phyloP scores from a whole-genome alignment of 2,329 filamentous ascomycete genomes.

The Phoma sp. region DNA sequence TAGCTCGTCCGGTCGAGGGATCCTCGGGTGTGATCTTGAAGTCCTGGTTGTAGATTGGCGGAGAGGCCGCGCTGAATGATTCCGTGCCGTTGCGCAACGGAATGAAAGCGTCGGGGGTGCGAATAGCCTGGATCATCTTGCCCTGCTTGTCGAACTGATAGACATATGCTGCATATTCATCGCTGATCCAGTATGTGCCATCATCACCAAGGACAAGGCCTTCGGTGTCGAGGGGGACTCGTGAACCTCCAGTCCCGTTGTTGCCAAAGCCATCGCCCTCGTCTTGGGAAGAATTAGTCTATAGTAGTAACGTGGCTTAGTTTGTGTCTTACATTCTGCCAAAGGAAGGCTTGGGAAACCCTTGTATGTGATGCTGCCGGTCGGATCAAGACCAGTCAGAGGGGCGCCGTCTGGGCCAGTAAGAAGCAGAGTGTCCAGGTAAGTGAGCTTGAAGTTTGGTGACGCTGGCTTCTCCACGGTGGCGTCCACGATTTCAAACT shows the following conservation, averaged over 20 bases:
- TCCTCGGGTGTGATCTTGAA: constrained; percentile 61
- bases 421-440: constrained; percentile 71
- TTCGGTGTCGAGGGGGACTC: constrained; percentile 70
- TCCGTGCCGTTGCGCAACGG: constrained; percentile 68
- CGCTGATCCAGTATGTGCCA: constrained; percentile 70
- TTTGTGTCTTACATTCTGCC: constrained; percentile 58
- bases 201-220: constrained; percentile 68
- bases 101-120: constrained; percentile 69
- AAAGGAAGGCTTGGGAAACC: constrained; percentile 69
- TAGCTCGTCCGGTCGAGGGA: constrained; percentile 68
- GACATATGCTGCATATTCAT: constrained; percentile 71
- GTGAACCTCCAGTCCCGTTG: constrained; percentile 64
- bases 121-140: constrained; percentile 68
- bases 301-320: too few relatives aligned
- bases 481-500: constrained; percentile 63
- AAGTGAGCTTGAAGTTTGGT: constrained; percentile 69
- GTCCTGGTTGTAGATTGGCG: constrained; percentile 65
- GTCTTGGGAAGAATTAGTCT: constrained; percentile 37
- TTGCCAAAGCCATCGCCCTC: constrained; percentile 73
- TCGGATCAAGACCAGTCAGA: constrained; percentile 53
- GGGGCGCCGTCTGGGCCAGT: constrained; percentile 68
- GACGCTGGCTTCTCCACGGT: constrained; percentile 61
- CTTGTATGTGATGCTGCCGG: constrained; percentile 53
- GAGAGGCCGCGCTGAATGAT: constrained; percentile 69
- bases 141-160: constrained; percentile 69